Base-by-base conservation (phyloP, 2,329 filamentous ascomycete species). In the Fusarium ramigenum region DNA sequence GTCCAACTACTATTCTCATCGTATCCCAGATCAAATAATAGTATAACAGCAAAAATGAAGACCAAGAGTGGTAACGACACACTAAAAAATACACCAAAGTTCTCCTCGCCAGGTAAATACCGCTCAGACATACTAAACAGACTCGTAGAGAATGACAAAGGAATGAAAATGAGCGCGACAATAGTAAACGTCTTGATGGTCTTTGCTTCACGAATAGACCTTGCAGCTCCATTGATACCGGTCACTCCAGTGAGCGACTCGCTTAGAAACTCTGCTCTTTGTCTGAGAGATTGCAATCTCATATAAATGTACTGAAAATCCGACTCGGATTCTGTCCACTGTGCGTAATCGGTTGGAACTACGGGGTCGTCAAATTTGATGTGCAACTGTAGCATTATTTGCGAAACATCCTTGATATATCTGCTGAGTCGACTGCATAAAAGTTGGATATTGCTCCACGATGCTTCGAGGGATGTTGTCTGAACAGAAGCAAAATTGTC, bases 1-100 rank as follows among this genome's bases (percentile, higher is more conserved):
- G 36, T 34, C 56, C 57, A 62, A 18, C 61, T 63, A 19, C 61
- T 63, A 28, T 63, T 62, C 36, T 62, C 61, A 30, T 63, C 32
- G 21, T 62, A 62, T 23, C 43, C 61, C n/a, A 62, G 36, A 49
- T 62, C 61, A 34, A 50, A 62, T 7, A 63, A 25, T 32, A 63
- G 25, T 21, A 62, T 50, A 16, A 34, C 43, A 28, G 25, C 36
- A 40, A 63, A 62, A 50, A 63, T 50, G 21, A 62, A 62, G 9
- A 62, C 28, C 32, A 62, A 25, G 16, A 62, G n/a, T 32, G 43
- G 61, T 49, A 62, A 5, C 28, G 43, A 46, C 25, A 62, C 57
- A 21, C 43, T 12, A 16, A 62, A 62, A 32, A 43, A 61, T 25
- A 62, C 43, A 23, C 36, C 43, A 43, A 42, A 50, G 30, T 43